Conservation (phyloP, 345 rosid genomes). For the Populus simonii region DNA sequence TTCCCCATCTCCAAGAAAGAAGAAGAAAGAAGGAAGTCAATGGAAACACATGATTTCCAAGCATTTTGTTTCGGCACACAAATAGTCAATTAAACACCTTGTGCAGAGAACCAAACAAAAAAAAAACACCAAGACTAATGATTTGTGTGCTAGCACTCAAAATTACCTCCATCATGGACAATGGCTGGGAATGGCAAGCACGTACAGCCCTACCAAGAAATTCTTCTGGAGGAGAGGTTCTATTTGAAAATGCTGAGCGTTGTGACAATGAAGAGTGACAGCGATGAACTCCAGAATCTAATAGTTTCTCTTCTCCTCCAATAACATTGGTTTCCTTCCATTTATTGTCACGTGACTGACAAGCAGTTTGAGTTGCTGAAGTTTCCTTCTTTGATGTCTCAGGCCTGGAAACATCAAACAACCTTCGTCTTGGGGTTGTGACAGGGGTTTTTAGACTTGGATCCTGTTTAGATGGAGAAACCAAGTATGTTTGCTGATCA, state of each 20-base stretch:
- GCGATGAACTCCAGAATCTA: constrained; percentile 61
- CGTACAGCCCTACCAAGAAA: constrained; percentile 54
- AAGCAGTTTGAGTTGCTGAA: constrained; percentile 38
- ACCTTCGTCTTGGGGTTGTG: constrained; percentile 42
- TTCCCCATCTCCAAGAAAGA: background rate
- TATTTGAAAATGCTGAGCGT: constrained; percentile 46
- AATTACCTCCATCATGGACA: constrained; percentile 73
- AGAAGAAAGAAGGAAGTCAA: background rate
- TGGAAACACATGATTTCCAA: background rate
- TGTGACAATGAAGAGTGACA: constrained; percentile 85
- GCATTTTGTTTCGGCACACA: background rate
- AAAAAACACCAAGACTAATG: background rate
- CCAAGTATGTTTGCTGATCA: constrained; percentile 57
- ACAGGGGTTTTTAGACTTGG: constrained; percentile 46
- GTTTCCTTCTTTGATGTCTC: constrained; percentile 41
- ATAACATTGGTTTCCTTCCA: constrained; percentile 30
- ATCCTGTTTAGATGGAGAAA: constrained; percentile 47
- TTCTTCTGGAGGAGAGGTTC: constrained; percentile 51
- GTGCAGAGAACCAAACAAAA: background rate
- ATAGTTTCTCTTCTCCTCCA: constrained; percentile 38
- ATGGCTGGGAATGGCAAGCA: constrained; percentile 80
- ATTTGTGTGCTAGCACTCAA: background rate
- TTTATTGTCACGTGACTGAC: constrained; percentile 32
- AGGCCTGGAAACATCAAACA: constrained; percentile 39
- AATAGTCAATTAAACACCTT: no score